Base-by-base conservation (phyloP, 176 grass and related monocot genomes). In the Pontederia paniculata region DNA sequence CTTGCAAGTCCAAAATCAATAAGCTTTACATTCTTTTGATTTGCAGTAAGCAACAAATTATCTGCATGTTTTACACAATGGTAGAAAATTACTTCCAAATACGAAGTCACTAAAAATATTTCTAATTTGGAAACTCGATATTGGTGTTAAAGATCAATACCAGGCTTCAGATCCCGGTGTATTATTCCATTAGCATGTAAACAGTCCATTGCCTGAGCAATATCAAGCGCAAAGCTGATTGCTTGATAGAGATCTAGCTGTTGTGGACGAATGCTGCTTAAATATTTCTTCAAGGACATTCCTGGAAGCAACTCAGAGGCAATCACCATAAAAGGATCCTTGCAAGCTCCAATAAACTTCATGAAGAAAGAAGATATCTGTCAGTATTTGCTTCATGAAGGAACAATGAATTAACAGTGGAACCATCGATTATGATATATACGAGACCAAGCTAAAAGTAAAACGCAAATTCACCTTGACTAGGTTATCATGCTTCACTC, bases 1-100 rank as follows among this genome's bases (percentile, higher is more conserved):
- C 93, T 83, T 74, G 93, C 93, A 63, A 98, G 93, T 66, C 93
- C 93, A 60, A 98, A 98, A 73, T 98, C 93, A 82, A 85, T 85
- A 78, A 98, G 82, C 70, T 98, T 98, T 66, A 98, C 62, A 55
- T 88, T 98, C 72, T 91, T 98, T 58, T 72, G 80, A 56, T 98
- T 91, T 84, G 93, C 86, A 66, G 93, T 91, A 44, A 98, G 93
- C 76, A 98, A 70, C 47, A 98, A 80, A 83, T 98, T 98, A 62
- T 98, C 93, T 98, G 86, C 79, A 81, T 23, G 67, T 60, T 45
- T 11, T 44, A 15, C 17, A 22, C 12, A 47, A 14, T 6, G n/a
- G 5, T 44, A 63, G 19, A 63, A 62, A 58, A 59, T 9, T n/a
- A 59, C 16, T 16, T 14, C 12, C 13, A 49, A 49, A 12, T 49